Conservation (phyloP, 2,329 filamentous ascomycete genomes). For the Beauveria pseudobassiana region DNA sequence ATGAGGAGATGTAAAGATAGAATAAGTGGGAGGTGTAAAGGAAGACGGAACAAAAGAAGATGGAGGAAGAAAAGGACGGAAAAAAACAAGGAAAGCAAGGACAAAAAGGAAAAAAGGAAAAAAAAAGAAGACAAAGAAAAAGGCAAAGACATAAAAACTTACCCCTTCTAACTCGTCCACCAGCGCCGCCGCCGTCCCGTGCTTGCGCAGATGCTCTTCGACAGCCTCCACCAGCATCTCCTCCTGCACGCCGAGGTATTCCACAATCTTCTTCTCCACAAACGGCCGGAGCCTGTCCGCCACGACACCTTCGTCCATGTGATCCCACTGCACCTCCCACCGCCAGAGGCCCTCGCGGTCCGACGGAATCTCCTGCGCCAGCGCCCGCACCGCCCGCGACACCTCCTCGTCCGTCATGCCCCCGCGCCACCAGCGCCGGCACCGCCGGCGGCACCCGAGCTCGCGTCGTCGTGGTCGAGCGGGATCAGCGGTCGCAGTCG, state of each 20-base stretch:
- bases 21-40: too few relatives aligned
- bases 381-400: slow-evolving; percentile 67
- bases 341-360: slow-evolving; percentile 81
- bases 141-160: slow-evolving; percentile 30
- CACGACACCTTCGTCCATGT: slow-evolving; percentile 73
- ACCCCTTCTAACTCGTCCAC: slow-evolving; percentile 81
- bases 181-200: slow-evolving; percentile 67
- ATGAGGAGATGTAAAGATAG: too few relatives aligned
- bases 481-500: slow-evolving; percentile 66
- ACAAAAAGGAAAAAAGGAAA: not conserved
- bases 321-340: slow-evolving; percentile 92
- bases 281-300: slow-evolving; percentile 85
- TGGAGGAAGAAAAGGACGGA: not conserved
- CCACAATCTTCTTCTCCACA: slow-evolving; percentile 96
- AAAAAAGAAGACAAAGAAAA: not conserved
- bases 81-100: not conserved
- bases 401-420: slow-evolving; percentile 81
- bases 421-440: not conserved
- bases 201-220: slow-evolving; percentile 73
- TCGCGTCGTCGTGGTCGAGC: slow-evolving; percentile 63
- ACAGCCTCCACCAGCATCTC: slow-evolving; percentile 92
- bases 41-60: too few relatives aligned
- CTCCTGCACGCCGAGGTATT: slow-evolving; percentile 93
- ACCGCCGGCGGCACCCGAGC: slow-evolving; percentile 23
- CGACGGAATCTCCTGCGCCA: slow-evolving; percentile 85